Conservation (phyloP, 768 basidiomycete genomes). For the button mushroom (Agaricus bisporus) region DNA sequence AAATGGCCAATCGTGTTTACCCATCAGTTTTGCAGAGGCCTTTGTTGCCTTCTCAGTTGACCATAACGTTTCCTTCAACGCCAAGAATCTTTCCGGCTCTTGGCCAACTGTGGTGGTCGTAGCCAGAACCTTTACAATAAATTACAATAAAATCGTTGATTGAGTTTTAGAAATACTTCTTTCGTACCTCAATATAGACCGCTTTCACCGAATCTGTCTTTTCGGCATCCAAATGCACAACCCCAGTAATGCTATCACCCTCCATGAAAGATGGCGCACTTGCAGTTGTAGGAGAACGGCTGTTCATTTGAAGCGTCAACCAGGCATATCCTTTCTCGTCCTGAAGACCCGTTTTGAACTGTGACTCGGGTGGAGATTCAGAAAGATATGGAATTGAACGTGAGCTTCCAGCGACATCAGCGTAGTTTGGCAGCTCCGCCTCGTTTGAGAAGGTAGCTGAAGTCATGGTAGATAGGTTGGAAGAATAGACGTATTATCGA, state of each 20-base stretch:
- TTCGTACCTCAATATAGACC: conserved; percentile 38
- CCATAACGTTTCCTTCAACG: conserved; percentile 38
- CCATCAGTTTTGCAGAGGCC: conserved; percentile 31
- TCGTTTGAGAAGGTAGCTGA: conserved; percentile 8
- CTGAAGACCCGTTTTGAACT: conserved; percentile 38
- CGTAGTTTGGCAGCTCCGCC: conserved; percentile 17
- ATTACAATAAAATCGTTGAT: too few relatives aligned
- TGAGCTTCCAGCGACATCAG: conserved; percentile 5
- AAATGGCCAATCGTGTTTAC: conserved; percentile 45
- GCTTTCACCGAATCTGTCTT: conserved; percentile 42
- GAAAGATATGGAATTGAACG: not conserved
- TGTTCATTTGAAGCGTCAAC: conserved; percentile 42
- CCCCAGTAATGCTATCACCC: conserved; percentile 43
- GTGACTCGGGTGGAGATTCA: conserved; percentile 10
- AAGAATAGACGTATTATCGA: too few relatives aligned
- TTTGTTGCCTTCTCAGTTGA: conserved; percentile 15
- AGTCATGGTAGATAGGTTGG: conserved; percentile 9
- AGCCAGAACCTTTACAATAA: conserved; percentile 30
- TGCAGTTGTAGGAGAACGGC: conserved; percentile 32
- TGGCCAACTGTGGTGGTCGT: conserved; percentile 51
- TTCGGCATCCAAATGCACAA: conserved; percentile 43
- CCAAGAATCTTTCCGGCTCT: conserved; percentile 43
- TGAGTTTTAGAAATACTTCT: not conserved
- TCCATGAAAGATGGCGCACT: conserved; percentile 41
- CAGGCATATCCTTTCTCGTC: conserved; percentile 38